Base-by-base conservation (phyloP, 2,329 filamentous ascomycete genomes). In the Aspergillus pseudoglaucus region DNA sequence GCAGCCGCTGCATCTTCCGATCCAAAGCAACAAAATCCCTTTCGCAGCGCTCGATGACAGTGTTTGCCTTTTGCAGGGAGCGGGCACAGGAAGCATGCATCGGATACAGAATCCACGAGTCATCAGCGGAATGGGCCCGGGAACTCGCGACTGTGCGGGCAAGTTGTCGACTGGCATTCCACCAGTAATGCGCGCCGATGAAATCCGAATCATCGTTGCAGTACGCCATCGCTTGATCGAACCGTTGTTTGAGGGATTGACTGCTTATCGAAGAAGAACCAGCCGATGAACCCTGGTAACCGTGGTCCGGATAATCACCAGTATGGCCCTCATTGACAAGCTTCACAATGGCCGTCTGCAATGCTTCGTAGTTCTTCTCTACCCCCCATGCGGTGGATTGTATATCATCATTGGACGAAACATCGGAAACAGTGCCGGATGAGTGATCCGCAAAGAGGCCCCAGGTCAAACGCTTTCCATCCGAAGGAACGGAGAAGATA, bases 311-410 rank as follows among this genome's bases (percentile, higher is more conserved):
- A 15, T 78, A 81, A 46, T 85, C 82, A 0, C 86, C 84, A 39
- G 90, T 87, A 59, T 93, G 88, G 52, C 86, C 90, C 53, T 94
- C 88, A 59, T 89, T 81, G 1, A 93, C 85, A 4, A 94, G 75
- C 62, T 86, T 90, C 50, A 89, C 71, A 46, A 94, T 87, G 0
- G 88, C 87, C 51, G 89, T 84, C 49, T 90, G 84, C 3, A 94
- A 70, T 53, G 88, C 85, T 60, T 90, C 86, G 56, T 90, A 90
- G 59, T 90, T 87, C 57, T 86, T 87, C 64, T 87, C 83, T 3
- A 89, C 73, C 45, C 87, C 86, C 0, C 75, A 62, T 9, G 57
- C 57, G 10, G 59, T 59, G 32, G 64, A 63, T n/a, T 56, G 58
- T 18, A 54, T 46, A 10, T 68, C 66, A 37, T 74, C 68, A 2